Percentiles rank a stretch among this genome's conserved stretches.
These are phyloP conservation scores for Trichosporon inkin DNA, from an alignment of 1,284 basidiomycete species.

Conservation along the genomic window DNA sequence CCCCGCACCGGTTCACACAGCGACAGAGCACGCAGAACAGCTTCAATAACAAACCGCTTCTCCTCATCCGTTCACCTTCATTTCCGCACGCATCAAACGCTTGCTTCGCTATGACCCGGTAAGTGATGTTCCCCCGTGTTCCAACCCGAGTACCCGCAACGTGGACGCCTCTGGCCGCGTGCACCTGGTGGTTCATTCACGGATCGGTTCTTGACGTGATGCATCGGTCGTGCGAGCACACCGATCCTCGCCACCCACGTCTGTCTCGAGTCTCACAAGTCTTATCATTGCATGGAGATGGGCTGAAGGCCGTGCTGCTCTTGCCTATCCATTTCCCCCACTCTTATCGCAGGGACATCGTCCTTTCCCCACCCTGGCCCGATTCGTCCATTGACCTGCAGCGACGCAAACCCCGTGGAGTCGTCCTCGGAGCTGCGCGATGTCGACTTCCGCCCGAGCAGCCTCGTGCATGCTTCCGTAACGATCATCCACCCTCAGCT, in stretches of 20 bases:
- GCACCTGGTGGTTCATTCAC: not conserved
- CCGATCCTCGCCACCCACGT: not conserved
- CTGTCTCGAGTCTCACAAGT: not conserved
- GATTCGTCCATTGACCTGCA: constrained; percentile 12
- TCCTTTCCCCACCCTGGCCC: not conserved
- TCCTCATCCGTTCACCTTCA: not conserved
- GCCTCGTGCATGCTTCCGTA: constrained; percentile 34
- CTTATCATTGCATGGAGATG: not conserved
- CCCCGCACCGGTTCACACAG: no score
- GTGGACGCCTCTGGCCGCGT: not conserved
- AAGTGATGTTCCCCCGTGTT: not conserved
- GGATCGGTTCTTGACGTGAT: not conserved
- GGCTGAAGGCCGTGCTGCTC: no score
- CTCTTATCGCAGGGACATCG: not conserved
- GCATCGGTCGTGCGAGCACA: not conserved
- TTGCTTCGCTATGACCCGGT: constrained; percentile 5
- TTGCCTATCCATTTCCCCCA: not conserved
- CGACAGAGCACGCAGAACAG: not conserved
- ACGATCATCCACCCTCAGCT: constrained; percentile 50
- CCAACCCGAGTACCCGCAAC: not conserved
- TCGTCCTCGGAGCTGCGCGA: constrained; percentile 41
- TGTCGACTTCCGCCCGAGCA: constrained; percentile 31
- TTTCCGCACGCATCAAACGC: not conserved
- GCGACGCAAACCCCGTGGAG: constrained; percentile 28
- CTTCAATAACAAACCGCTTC: not conserved